These are phyloP conservation scores for Agastache rugosa DNA, from an alignment of 257 asterid species.

Conservation along the genomic window DNA sequence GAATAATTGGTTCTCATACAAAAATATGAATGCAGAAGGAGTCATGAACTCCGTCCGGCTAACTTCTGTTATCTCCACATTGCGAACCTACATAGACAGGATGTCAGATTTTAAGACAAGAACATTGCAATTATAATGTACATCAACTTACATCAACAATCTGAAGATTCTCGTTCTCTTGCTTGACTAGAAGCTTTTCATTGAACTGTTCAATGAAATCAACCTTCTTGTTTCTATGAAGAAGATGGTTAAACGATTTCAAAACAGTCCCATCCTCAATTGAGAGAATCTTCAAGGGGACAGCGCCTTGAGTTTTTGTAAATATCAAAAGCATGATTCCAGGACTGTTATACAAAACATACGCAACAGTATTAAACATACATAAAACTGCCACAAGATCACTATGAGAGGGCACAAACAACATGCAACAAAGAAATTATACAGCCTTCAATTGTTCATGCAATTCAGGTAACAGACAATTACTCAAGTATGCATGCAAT, in stretches of 20 bases:
- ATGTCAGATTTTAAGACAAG: constrained; percentile 34
- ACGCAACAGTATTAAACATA: constrained; percentile 6
- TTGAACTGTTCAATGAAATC: constrained; percentile 98
- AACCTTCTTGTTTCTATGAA: constrained; percentile 91
- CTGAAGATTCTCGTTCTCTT: constrained; percentile 97
- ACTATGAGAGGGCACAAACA: constrained; percentile 16
- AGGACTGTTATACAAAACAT: constrained; percentile 63
- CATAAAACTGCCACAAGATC: neutral
- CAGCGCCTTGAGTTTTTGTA: constrained; percentile 71
- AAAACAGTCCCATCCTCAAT: constrained; percentile 98
- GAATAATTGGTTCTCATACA: constrained; percentile 94
- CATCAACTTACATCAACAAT: constrained; percentile 80
- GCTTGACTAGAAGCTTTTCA: constrained; percentile 98
- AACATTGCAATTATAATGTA: neutral
- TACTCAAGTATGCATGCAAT: constrained; percentile 8
- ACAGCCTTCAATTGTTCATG: neutral
- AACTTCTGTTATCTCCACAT: constrained; percentile 88
- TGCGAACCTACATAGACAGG: constrained; percentile 73
- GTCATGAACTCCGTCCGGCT: constrained; percentile 97
- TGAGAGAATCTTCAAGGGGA: constrained; percentile 88
- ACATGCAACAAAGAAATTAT: constrained; percentile 4
- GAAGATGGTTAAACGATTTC: constrained; percentile 88
- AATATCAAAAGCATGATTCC: constrained; percentile 93
- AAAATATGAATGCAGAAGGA: constrained; percentile 97
- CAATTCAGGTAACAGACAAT: neutral